Base-by-base conservation (phyloP, 2,329 filamentous ascomycete species). In the Lachnellula hyalina region DNA sequence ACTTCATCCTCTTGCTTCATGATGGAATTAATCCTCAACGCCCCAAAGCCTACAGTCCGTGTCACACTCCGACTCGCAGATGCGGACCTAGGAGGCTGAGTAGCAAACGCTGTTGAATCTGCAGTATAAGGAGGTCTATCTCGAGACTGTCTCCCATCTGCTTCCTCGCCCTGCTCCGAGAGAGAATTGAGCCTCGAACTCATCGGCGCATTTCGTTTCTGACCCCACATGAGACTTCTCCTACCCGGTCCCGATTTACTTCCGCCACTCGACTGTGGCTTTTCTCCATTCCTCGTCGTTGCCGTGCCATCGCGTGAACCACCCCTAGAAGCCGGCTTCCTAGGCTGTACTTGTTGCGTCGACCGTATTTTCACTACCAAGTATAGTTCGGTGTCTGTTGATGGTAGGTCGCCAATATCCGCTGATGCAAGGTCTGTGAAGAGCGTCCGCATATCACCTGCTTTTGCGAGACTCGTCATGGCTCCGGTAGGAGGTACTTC, bases 341-440 rank as follows among this genome's bases (percentile, higher is more conserved):
- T 59, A 42, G 56, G 52, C 15, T 55, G 51, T 5, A 68, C 58
- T 46, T 68, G 64, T 36, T 67, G 61, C 5, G 62, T 62, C n/a
- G 63, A 64, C 46, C 62, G 64, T 7, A 96, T 82, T 64, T 89
- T 90, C 60, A 94, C 87, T 3, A 96, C 85, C 1, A 99, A 78
- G 68, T 89, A 96, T 19, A 97, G 73, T 50, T 90, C 87, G 3
- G 83, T 82, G 47, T 87, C 87, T 8, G 82, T 79, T 2, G 86
- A 77, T 1, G 79, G 74, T 1, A 75, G 70, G 48, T 85, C 83
- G 23, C 83, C 83, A 55, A 85, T 79, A 55, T 71, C 68, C 34
- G 62, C 52, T 11, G 67, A 55, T 40, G 85, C 90, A 17, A 99
- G 75, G 65, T 97, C 91, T 2, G 90, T 86, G 63, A 97, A 96